Evolutionary conservation across 495 filamentous ascomycete species (phyloP), one percentile per base, ranked within the genome.

Genomic region (Neurospora sp.): DNA sequence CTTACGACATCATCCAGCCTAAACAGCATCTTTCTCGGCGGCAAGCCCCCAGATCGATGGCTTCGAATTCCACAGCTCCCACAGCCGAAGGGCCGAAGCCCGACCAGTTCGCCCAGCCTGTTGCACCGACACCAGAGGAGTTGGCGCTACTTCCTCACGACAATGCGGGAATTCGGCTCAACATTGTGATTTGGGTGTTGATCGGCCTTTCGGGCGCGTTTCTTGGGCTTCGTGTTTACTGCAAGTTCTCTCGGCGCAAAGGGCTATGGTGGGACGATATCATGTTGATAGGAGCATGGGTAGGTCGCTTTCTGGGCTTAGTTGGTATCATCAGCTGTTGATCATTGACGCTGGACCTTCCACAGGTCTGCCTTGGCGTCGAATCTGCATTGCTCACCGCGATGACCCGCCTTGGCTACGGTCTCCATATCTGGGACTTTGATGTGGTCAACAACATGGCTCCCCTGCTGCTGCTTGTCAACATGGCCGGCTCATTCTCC

Each of bases 221-320:
- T 68, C 75, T 83, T 3, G 74, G 41, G 22, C 75, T 82, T 44
- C 78, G 81, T n/a, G 14, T 80, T 5, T 82, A 79, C 74, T 81
- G 78, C 73, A 78, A 79, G 27, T 71, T 72, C 27, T 70, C 70
- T 11, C 72, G 75, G 22, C 46, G 73, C n/a, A 71, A 75, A 9
- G 71, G 74, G 2, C 71, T 82, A 11, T 80, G 80, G 77, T 81
- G 77, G 74, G 81, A 82, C 68, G 81, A 82, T 46, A 73, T 68
- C 11, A 38, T 82, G 18, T 76, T 81, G 16, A 76, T 81, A 69
- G 77, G 70, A n/a, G 78, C 79, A 20, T 82, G 80, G 81, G 80
- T 81, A 39, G 22, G 77, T 76, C 1, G 9, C 35, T 10, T 18
- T 39, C 70, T 59, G 20, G 6, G 3, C 22, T 9, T 53, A 14